phyloP scores from a whole-genome alignment of 768 basidiomycete genomes.

The Ramaria sp. region DNA sequence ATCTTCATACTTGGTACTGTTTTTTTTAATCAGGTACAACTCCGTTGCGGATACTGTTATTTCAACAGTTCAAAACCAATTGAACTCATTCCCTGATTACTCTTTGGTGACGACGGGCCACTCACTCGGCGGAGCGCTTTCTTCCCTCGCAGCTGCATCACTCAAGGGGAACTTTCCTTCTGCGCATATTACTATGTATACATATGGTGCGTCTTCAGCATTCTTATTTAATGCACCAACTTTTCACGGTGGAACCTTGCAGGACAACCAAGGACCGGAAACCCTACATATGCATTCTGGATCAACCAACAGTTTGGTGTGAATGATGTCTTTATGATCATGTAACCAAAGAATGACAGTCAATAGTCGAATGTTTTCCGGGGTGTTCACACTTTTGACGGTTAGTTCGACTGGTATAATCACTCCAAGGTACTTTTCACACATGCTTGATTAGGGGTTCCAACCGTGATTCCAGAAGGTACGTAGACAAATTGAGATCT shows the following conservation, averaged over 20 bases:
- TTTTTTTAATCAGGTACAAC: no score
- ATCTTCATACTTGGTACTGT: no score
- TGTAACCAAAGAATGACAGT: no score
- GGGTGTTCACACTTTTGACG: constrained; percentile 2
- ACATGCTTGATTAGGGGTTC: not conserved
- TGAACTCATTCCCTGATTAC: constrained; percentile 18
- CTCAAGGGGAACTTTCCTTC: constrained; percentile 32
- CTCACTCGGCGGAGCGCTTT: constrained; percentile 42
- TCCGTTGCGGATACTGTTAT: constrained; percentile 34
- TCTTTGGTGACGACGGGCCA: constrained; percentile 39
- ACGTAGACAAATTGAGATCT: not conserved
- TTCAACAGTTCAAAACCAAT: constrained; percentile 24
- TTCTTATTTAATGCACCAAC: not conserved
- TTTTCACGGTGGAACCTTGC: no score
- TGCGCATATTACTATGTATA: constrained; percentile 29
- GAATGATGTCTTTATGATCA: not conserved
- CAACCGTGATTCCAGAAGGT: not conserved
- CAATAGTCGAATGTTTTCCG: constrained; percentile 3
- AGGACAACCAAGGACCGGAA: constrained; percentile 7
- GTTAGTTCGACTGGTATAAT: not conserved
- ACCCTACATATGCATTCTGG: constrained; percentile 2
- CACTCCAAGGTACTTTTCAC: not conserved
- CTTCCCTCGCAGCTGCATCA: constrained; percentile 35
- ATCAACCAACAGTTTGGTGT: constrained; percentile 3
- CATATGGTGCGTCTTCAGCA: constrained; percentile 26